A percentile compares a stretch with the other conserved stretches of the same genome.
These are phyloP conservation scores for Aspergillus alliaceus DNA, from an alignment of 2,329 filamentous ascomycete species.

Conservation along the genomic window DNA sequence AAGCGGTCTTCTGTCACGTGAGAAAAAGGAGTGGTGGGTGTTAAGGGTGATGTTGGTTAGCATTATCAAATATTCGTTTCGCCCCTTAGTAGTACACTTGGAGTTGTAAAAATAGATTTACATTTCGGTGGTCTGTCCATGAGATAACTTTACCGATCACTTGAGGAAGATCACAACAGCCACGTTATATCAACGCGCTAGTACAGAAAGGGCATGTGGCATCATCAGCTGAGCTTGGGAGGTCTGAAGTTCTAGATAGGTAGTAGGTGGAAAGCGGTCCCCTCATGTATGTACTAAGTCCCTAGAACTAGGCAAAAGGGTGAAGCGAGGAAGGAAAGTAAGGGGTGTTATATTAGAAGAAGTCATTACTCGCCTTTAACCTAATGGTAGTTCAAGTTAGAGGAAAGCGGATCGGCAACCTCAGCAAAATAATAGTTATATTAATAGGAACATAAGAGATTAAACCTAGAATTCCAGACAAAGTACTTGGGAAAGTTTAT, in stretches of 20 bases:
- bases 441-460: too few relatives aligned
- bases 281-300: not conserved
- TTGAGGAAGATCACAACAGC: not conserved
- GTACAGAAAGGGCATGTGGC: not conserved
- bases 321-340: not conserved
- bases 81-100: not conserved
- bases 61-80: too few relatives aligned
- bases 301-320: not conserved
- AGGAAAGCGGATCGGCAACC: too few relatives aligned
- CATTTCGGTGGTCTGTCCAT: not conserved
- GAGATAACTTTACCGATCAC: not conserved
- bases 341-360: too few relatives aligned
- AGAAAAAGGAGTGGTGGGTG: too few relatives aligned
- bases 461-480: too few relatives aligned
- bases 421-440: too few relatives aligned
- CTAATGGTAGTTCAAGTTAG: too few relatives aligned
- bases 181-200: not conserved
- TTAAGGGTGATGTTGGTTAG: too few relatives aligned
- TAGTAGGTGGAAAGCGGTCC: too few relatives aligned
- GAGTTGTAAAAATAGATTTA: not conserved
- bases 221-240: not conserved
- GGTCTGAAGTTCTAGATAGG: too few relatives aligned
- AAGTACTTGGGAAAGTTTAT: slow-evolving; percentile 9
- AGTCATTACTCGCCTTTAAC: too few relatives aligned
- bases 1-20: not conserved